Conservation (phyloP, 495 filamentous ascomycete species). For the Penicillium lividum region DNA sequence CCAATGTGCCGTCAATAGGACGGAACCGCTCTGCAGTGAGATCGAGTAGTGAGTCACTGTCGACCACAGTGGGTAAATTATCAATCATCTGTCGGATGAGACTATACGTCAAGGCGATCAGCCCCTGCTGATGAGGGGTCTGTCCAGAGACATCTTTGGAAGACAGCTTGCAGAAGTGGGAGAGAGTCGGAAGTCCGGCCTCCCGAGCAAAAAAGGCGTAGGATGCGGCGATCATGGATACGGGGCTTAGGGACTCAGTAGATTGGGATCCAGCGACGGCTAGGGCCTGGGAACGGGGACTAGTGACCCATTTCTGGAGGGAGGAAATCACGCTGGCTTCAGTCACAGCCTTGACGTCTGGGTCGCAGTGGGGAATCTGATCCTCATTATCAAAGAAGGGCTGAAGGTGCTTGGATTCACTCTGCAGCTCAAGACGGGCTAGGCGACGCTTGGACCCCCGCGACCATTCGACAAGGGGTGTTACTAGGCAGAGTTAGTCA, state of each 20-base stretch:
- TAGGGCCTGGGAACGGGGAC: constrained; percentile 39
- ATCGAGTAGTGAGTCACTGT: constrained; percentile 40
- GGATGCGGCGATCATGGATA: constrained; percentile 41
- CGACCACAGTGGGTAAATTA: constrained; percentile 41
- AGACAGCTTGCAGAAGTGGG: constrained; percentile 45
- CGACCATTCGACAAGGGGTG: constrained; percentile 34
- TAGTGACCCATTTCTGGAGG: constrained; percentile 42
- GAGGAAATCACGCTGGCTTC: constrained; percentile 37
- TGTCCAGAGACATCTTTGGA: constrained; percentile 24
- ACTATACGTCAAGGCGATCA: constrained; percentile 48
- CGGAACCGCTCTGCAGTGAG: constrained; percentile 43
- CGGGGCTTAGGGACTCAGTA: constrained; percentile 30
- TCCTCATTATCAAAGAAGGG: constrained; percentile 45
- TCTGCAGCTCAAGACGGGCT: constrained; percentile 42
- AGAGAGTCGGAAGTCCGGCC: constrained; percentile 41
- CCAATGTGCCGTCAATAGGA: constrained; percentile 40
- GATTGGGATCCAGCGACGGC: constrained; percentile 40
- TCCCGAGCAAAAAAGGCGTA: constrained; percentile 39
- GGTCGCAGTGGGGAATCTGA: constrained; percentile 37
- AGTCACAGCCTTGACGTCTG: constrained; percentile 31
- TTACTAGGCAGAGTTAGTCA: constrained; percentile 26
- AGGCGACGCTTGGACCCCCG: constrained; percentile 42
- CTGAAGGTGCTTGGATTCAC: constrained; percentile 45
- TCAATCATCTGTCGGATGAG: constrained; percentile 52
- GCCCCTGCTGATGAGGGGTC: constrained; percentile 35